A percentile compares a stretch with the other conserved stretches of the same genome.
phyloP scores from a whole-genome alignment of 306 rosid species.

The Fagus crenata region DNA sequence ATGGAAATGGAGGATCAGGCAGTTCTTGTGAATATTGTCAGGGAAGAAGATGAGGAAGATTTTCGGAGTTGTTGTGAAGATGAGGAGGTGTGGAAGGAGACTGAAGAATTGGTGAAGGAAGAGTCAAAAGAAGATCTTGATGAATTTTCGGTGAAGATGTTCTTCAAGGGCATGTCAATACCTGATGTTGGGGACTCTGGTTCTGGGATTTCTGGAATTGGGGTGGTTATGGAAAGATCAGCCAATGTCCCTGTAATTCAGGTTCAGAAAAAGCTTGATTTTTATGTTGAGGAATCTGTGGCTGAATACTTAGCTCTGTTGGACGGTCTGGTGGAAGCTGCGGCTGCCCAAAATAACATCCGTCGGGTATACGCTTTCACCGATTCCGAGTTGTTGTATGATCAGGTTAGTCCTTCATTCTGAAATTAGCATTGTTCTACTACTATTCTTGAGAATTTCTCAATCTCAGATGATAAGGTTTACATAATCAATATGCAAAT shows the following conservation, averaged over 20 bases:
- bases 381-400: conserved; percentile 62
- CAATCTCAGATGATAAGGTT: not conserved
- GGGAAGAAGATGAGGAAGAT: conserved; percentile 92
- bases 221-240: conserved; percentile 83
- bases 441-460: not conserved
- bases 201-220: conserved; percentile 86
- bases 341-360: conserved; percentile 55
- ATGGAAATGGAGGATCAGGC: conserved; percentile 56
- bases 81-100: conserved; percentile 68
- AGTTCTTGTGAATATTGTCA: conserved; percentile 36
- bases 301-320: conserved; percentile 84
- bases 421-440: not conserved
- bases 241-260: conserved; percentile 46
- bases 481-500: not conserved
- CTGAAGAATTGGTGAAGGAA: conserved; percentile 53
- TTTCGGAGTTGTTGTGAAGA: conserved; percentile 89
- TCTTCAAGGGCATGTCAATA: conserved; percentile 85
- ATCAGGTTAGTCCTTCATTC: conserved; percentile 54
- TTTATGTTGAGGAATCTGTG: conserved; percentile 70
- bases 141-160: conserved; percentile 76
- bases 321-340: conserved; percentile 80
- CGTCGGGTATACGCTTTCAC: conserved; percentile 71
- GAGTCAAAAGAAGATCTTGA: conserved; percentile 53
- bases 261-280: conserved; percentile 88
- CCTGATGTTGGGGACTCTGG: conserved; percentile 55